phyloP scores from a whole-genome alignment of 1,284 basidiomycete species.

The Singerocomus inundabilis region DNA sequence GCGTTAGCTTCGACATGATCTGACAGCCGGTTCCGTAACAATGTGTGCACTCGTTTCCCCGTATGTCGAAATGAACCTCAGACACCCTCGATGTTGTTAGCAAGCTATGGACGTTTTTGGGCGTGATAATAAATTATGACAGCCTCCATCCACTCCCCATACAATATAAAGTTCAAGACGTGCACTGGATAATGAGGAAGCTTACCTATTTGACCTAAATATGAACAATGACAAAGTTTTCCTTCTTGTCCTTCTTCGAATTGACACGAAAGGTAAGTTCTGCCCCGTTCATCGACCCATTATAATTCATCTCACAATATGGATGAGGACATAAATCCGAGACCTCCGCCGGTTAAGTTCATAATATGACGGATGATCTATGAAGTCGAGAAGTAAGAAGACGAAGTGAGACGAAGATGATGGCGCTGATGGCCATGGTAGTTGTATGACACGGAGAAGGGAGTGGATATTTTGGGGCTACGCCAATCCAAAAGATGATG shows the following conservation, averaged over 20 bases:
- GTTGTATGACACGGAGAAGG: too few species aligned
- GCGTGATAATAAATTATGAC: neutral
- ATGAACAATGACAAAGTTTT: neutral
- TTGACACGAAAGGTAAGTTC: neutral
- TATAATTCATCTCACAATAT: neutral
- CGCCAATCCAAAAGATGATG: neutral
- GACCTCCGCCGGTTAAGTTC: neutral
- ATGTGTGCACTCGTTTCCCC: constrained; percentile 2
- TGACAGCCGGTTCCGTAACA: constrained; percentile 10
- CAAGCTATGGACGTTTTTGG: too few species aligned
- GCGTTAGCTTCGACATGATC: neutral
- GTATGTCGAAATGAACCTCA: constrained; percentile 6
- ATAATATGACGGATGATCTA: neutral
- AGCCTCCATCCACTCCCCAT: neutral
- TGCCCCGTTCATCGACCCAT: neutral
- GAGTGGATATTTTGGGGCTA: too few species aligned
- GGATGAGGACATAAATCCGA: neutral
- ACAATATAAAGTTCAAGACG: too few species aligned
- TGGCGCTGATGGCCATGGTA: too few species aligned
- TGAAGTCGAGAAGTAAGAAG: neutral
- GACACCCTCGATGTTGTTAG: constrained; percentile 8
- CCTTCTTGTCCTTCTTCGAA: neutral
- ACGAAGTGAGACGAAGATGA: neutral
- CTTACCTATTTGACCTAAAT: neutral
- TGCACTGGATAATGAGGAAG: constrained; percentile 1